Evolutionary conservation across 441 rosid species (phyloP), one percentile per base, ranked within the genome.

Genomic region (Raphanus hybrid): DNA sequence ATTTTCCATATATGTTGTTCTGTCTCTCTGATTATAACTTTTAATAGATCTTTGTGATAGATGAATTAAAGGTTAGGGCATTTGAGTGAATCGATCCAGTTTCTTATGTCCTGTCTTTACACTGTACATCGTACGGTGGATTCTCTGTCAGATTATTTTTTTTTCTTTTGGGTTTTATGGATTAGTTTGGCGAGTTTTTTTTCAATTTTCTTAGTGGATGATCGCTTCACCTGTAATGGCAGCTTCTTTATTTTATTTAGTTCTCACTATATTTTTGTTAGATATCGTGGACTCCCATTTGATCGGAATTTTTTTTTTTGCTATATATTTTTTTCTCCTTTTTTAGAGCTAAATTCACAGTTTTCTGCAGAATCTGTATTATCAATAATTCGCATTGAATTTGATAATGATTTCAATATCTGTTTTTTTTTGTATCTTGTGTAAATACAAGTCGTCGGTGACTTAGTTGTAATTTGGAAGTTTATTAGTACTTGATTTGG

Each of bases 71-170:
- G 71, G 71, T 71, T 66, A 34, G 3, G 16, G n/a, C 73, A 45
- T 71, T 77, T 71, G 68, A 58, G 57, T 66, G 76, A 78, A 35
- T 74, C 64, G 77, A 74, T 74, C 71, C 64, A 52, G 26, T 23
- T 63, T 11, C 70, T 73, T 29, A 69, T 64, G 41, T 64, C 55
- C 16, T 73, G 34, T 29, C 64, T 73, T n/a, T n/a, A 32, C 54
- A 32, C 76, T 73, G 69, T 63, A 63, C 76, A 73, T 73, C 61
- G 76, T 73, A 73, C 69, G 69, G 52, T 61, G 50, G 64, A 48
- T 73, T 72, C 32, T 37, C 12, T 72, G 69, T 73, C 69, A 64
- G 77, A 23, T 73, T 73, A n/a, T n/a, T n/a, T 37, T 62, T n/a
- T 12, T 37, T 18, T 1, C 29, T 60, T 43, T 43, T 43, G n/a